Evolutionary conservation across 164 flowering plant genomes (phyloP).

Genomic region (Liquidambar formosana): DNA sequence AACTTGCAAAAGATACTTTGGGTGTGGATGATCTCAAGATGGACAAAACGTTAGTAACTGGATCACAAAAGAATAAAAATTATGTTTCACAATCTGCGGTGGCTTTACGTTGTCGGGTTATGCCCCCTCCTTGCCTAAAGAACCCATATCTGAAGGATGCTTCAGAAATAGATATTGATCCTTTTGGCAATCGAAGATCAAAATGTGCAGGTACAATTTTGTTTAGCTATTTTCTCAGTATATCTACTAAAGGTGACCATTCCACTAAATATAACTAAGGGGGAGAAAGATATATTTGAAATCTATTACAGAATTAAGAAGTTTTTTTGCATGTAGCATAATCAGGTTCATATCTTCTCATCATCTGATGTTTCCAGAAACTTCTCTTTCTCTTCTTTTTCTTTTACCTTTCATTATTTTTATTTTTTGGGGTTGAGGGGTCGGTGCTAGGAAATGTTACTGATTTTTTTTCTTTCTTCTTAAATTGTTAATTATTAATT

Average conservation of each 20-base stretch:
- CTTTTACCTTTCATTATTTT: background rate
- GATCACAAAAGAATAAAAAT: constrained; percentile 33
- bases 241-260: background rate
- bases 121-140: constrained; percentile 92
- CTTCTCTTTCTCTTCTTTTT: background rate
- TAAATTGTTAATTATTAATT: constrained; percentile 7
- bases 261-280: background rate
- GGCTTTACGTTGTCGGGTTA: constrained; percentile 82
- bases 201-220: constrained; percentile 69
- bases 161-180: constrained; percentile 50
- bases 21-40: constrained; percentile 32
- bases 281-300: background rate
- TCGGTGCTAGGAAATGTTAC: background rate
- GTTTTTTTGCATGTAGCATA: background rate
- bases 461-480: background rate
- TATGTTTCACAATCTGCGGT: constrained; percentile 89
- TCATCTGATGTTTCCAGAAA: background rate
- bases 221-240: background rate
- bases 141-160: constrained; percentile 71
- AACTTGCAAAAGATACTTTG: constrained; percentile 37
- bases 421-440: background rate
- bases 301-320: background rate
- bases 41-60: constrained; percentile 27
- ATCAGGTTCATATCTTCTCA: background rate
- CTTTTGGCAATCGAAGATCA: constrained; percentile 63